Evolutionary conservation across 768 basidiomycete species (phyloP), one percentile per base, ranked within the genome.

Genomic region (Termitomyces sp.): DNA sequence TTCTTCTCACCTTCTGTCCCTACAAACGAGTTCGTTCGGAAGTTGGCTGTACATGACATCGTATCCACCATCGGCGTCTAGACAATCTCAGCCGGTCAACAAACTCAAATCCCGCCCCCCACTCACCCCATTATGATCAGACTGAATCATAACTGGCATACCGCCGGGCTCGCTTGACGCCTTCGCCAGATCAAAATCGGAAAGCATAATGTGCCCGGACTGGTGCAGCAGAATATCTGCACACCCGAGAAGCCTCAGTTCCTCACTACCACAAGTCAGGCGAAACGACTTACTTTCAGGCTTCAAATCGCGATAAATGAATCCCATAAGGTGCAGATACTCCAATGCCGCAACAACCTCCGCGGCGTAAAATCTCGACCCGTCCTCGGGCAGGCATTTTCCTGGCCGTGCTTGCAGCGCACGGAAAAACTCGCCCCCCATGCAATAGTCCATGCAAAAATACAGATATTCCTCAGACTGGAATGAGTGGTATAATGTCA

Each of bases 381-480:
- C 94, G 59, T 98, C 96, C 77, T 99, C 97, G 57, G 92, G 79
- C 32, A 99, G 83, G 76, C 97, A 98, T 72, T 95, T 98, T n/a
- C 92, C 94, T 6, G 96, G 97, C 63, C 94, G 84, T 51, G 91
- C 92, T 74, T 99, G 97, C 64, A 99, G 79, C 9, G 96, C 96
- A 40, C 97, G 89, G 83, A 99, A 99, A 79, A 99, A 99, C 72
- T 99, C 97, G 60, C 97, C 97, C 40, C 97, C 86, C 93, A 97
- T 96, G 77, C 97, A 99, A 76, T 98, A 98, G 76, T 98, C 93
- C 93, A 94, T 95, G 81, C 95, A 97, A 74, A 98, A 96, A 76
- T 98, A 99, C 34, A 99, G 86, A 76, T 97, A 97, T 61, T 93
- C 91, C 68, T 96, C 93, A 14, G 95, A 98, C 77, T 99, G 97